Conservation (phyloP, 768 basidiomycete genomes). For the Tricholoma sp. region DNA sequence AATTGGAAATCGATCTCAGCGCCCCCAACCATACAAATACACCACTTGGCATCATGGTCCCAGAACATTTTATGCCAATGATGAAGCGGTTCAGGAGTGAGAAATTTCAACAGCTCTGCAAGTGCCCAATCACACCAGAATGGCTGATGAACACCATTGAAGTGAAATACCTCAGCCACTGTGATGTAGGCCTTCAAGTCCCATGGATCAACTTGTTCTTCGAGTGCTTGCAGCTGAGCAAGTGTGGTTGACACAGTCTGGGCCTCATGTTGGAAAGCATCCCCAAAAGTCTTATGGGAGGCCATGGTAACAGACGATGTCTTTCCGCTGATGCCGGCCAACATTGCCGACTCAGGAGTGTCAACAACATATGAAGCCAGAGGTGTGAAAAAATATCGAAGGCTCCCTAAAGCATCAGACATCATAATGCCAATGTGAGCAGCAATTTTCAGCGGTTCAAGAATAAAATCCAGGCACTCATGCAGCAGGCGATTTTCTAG, state of each 20-base stretch:
- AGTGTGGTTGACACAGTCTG: conserved; percentile 18
- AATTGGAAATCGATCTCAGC: conserved; percentile 23
- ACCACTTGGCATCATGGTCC: conserved; percentile 30
- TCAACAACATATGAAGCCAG: conserved; percentile 26
- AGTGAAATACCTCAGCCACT: conserved; percentile 2
- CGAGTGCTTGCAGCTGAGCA: conserved; percentile 7
- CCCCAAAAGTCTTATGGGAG: conserved; percentile 23
- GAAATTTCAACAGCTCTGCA: conserved; percentile 25
- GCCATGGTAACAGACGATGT: conserved; percentile 27
- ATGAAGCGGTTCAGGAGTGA: conserved; percentile 33
- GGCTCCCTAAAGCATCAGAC: conserved; percentile 19
- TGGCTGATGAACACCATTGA: conserved; percentile 28
- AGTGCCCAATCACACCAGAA: conserved; percentile 34
- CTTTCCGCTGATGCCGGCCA: conserved; percentile 23
- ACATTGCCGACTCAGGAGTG: conserved; percentile 24
- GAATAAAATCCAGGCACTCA: conserved; percentile 22
- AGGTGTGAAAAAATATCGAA: conserved; percentile 20
- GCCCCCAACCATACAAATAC: conserved; percentile 22
- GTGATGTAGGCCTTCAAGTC: conserved; percentile 20
- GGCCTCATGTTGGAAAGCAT: conserved; percentile 21
- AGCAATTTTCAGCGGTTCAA: conserved; percentile 23
- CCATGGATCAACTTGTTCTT: conserved; percentile 14
- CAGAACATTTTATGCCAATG: conserved; percentile 31
- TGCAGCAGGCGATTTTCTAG: conserved; percentile 23
- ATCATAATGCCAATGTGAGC: conserved; percentile 21